Base-by-base conservation (phyloP, 148 eudicot species). In the Rhododendron williamsianum region DNA sequence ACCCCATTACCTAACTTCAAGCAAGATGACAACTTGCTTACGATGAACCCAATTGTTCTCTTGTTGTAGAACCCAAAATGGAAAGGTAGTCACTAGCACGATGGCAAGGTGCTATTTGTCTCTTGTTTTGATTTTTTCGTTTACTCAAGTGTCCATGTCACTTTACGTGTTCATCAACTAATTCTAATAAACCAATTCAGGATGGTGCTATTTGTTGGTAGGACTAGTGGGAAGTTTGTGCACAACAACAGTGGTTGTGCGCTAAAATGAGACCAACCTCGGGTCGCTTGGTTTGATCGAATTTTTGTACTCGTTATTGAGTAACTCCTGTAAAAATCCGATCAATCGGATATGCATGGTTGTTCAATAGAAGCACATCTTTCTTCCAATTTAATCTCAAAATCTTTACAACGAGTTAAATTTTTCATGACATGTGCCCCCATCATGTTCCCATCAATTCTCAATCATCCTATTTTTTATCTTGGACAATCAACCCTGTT, bases 111-210 rank as follows among this genome's bases (percentile, higher is more conserved):
- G 27, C 67, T 3, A 63, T 63, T 63, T 60, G 9, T 19, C 0
- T 63, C 2, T 41, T 41, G 1, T 41, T 41, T 6, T 41, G 8
- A 6, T 41, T 41, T 30, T 41, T 41, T 41, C 8, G 45, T 8
- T 23, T 0, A 0, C 3, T 23, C 65, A 4, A 19, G 12, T 63
- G 12, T 63, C 0, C 1, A 63, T 0, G 4, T 1, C 10, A 63
- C 3, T 2, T 63, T 23, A 9, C 4, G 9, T 3, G 3, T 3
- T 8, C 0, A 0, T 63, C 0, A 0, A 8, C 71, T 63, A 63
- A 63, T 63, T 23, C 12, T 63, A 0, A 9, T 0, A 65, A 12
- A 65, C 0, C 1, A 65, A 65, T n/a, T 0, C 4, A 65, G 0
- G 16, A 18, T 56, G 7, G 23, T 56, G 58, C 18, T 4, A n/a